phyloP scores from a whole-genome alignment of 371 early-diverging fungal species.

The Mortierella sp. region DNA sequence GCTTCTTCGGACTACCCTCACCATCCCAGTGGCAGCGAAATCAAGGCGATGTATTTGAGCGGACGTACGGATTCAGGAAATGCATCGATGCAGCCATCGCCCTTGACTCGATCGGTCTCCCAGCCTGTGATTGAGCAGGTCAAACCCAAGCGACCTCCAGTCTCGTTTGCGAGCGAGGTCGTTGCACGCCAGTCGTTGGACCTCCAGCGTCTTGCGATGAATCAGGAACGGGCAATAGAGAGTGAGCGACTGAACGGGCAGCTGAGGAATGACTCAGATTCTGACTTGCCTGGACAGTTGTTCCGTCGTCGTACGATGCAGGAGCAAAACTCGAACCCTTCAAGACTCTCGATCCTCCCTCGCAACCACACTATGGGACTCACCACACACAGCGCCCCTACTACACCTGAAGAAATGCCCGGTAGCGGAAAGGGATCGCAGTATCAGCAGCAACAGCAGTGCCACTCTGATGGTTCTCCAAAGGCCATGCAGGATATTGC shows the following conservation, averaged over 20 bases:
- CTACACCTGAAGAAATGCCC: not conserved
- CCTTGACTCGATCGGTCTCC: constrained; percentile 30
- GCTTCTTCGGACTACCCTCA: not conserved
- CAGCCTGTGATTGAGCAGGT: constrained; percentile 30
- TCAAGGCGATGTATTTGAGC: not conserved
- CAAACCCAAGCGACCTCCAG: constrained; percentile 16
- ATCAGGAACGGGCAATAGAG: constrained; percentile 29
- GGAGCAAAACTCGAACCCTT: constrained; percentile 3
- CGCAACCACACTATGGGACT: constrained; percentile 36
- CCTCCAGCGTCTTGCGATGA: constrained; percentile 27
- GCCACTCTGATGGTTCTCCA: constrained; percentile 4
- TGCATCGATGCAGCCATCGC: constrained; percentile 4
- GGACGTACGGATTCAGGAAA: constrained; percentile 20
- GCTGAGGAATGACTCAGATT: constrained; percentile 34
- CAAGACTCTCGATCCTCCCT: constrained; percentile 23
- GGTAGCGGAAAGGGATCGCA: not conserved
- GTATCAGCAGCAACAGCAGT: constrained; percentile 12
- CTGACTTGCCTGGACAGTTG: constrained; percentile 34
- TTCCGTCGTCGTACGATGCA: constrained; percentile 44
- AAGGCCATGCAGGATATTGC: constrained; percentile 11
- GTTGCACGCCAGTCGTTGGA: constrained; percentile 44
- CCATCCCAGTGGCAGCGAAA: constrained; percentile 1
- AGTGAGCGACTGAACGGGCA: constrained; percentile 8
- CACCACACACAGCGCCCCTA: not conserved
- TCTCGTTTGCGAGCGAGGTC: constrained; percentile 21